Conservation (phyloP, 176 grass and related monocot species). For the Cymbopogon citratus region DNA sequence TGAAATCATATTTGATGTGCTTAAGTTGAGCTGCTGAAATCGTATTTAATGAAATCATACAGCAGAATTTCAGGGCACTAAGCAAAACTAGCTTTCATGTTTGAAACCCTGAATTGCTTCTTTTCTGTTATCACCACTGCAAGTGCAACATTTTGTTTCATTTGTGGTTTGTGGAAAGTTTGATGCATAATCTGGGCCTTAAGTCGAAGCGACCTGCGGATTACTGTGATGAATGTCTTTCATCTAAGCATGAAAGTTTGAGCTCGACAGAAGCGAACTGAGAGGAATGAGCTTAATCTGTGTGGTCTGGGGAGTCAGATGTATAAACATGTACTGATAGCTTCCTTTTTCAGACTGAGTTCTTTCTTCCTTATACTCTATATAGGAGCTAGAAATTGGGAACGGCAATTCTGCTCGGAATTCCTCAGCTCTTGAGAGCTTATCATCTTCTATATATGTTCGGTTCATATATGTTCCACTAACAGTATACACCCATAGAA, state of each 20-base stretch:
- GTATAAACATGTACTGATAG: neutral
- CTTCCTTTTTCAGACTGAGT: neutral
- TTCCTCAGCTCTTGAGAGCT: neutral
- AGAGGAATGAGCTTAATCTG: neutral
- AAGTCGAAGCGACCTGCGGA: neutral
- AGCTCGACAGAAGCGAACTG: neutral
- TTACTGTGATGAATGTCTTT: neutral
- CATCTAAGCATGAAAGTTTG: neutral
- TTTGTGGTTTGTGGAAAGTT: neutral
- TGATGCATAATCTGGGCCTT: neutral
- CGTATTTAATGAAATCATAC: neutral
- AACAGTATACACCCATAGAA: no score
- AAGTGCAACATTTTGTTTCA: neutral
- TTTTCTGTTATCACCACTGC: neutral
- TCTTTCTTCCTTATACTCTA: neutral
- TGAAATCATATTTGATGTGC: constrained; percentile 18
- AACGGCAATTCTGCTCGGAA: neutral
- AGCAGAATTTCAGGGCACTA: neutral
- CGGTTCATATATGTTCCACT: no score
- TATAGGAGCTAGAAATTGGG: neutral
- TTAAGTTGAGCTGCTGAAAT: constrained; percentile 1
- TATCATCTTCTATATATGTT: neutral
- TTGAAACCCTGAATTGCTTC: neutral
- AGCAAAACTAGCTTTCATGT: neutral
- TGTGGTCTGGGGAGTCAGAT: neutral